phyloP scores from a whole-genome alignment of 2,329 filamentous ascomycete genomes.

The Ceratocystis huliohia region DNA sequence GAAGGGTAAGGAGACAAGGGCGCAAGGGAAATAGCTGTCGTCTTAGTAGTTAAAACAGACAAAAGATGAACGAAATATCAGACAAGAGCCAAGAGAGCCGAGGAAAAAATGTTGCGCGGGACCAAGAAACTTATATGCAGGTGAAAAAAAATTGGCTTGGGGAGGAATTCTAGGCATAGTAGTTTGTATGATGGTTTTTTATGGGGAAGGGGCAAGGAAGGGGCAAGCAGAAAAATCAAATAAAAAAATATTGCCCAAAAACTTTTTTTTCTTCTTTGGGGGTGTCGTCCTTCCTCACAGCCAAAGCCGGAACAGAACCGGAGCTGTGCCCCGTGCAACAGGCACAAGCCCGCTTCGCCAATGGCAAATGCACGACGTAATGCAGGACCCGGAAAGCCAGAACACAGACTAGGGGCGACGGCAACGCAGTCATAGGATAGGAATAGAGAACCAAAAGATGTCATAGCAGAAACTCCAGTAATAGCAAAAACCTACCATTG shows the following conservation, averaged over 20 bases:
- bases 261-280: conserved; percentile 11
- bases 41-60: neutral
- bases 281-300: conserved; percentile 3
- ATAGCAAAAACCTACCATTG: conserved; percentile 13
- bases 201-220: conserved; percentile 19
- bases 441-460: neutral
- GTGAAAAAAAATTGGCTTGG: conserved; percentile 8
- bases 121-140: conserved; percentile 19
- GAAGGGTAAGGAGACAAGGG: neutral
- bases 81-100: conserved; percentile 12
- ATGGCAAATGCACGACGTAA: neutral
- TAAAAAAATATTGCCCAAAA: conserved; percentile 9
- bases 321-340: conserved; percentile 11
- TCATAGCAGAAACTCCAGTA: neutral
- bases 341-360: neutral
- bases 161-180: neutral
- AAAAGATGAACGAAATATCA: conserved; percentile 12
- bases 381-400: neutral
- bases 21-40: neutral
- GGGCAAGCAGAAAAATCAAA: neutral
- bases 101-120: conserved; percentile 9
- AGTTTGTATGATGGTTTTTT: conserved; percentile 6
- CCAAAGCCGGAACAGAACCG: conserved; percentile 19
- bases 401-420: neutral
- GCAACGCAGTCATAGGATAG: neutral